Percentiles rank a stretch among this genome's conserved stretches.
phyloP scores from a whole-genome alignment of 2,329 filamentous ascomycete genomes.

The Ceratocystis cacaofunesta region DNA sequence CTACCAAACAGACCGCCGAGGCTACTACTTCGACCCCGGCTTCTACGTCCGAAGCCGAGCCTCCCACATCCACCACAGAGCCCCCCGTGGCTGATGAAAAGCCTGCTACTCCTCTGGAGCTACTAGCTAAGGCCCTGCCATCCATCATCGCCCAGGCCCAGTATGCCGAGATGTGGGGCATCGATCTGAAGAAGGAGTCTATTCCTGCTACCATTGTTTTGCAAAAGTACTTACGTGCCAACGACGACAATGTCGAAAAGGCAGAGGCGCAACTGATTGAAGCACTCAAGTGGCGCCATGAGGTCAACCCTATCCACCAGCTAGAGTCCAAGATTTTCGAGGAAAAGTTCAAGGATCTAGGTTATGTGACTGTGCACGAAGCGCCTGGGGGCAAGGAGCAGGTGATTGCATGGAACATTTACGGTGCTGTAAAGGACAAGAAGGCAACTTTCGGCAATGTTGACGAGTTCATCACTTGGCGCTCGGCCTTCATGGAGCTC shows the following conservation, averaged over 20 bases:
- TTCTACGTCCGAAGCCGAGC: conserved; percentile 10
- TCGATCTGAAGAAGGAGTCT: conserved; percentile 47
- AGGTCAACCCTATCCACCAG: conserved; percentile 54
- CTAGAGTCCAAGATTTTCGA: conserved; percentile 49
- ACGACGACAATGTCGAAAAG: conserved; percentile 57
- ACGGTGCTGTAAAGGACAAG: conserved; percentile 68
- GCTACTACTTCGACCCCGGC: neutral
- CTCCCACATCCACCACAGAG: conserved; percentile 12
- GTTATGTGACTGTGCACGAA: conserved; percentile 63
- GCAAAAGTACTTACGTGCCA: conserved; percentile 88
- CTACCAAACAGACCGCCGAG: neutral
- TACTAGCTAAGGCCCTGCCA: conserved; percentile 44
- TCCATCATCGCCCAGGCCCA: conserved; percentile 40
- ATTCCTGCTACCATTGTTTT: conserved; percentile 70
- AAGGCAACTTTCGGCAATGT: conserved; percentile 72
- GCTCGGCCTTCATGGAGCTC: conserved; percentile 79
- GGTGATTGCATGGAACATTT: conserved; percentile 83
- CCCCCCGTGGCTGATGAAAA: conserved; percentile 11
- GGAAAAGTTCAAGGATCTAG: conserved; percentile 62
- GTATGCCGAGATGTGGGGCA: conserved; percentile 76
- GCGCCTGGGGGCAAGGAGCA: conserved; percentile 40
- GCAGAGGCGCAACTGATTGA: conserved; percentile 65
- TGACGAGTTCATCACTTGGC: conserved; percentile 80
- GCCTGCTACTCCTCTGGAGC: conserved; percentile 30
- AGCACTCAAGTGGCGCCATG: conserved; percentile 71